Conservation (phyloP, 1,284 basidiomycete species). For the Sanghuangporus sanghuang region DNA sequence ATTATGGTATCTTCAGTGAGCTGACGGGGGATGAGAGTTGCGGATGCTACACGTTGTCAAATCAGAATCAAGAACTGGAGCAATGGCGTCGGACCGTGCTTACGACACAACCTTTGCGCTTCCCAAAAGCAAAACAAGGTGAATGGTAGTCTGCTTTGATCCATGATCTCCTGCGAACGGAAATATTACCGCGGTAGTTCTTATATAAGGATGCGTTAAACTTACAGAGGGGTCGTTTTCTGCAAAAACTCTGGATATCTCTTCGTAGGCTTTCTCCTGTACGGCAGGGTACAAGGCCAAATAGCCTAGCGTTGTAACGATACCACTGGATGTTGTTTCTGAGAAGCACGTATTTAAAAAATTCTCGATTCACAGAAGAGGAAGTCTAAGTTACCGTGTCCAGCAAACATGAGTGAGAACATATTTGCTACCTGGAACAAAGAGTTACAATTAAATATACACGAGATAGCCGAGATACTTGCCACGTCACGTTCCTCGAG, state of each 20-base stretch:
- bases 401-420: slow-evolving; percentile 11
- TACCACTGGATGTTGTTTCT: slow-evolving; percentile 20
- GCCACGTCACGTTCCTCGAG: background rate
- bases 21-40: slow-evolving; percentile 7
- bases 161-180: slow-evolving; percentile 9
- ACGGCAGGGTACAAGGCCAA: slow-evolving; percentile 17
- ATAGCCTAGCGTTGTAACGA: slow-evolving; percentile 18
- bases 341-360: background rate
- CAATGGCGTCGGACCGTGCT: background rate
- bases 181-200: background rate
- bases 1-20: slow-evolving; percentile 6
- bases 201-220: background rate
- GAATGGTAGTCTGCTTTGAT: slow-evolving; percentile 14
- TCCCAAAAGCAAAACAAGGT: slow-evolving; percentile 18
- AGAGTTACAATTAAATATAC: background rate
- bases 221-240: slow-evolving; percentile 11
- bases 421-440: background rate
- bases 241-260: slow-evolving; percentile 11
- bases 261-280: slow-evolving; percentile 18
- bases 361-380: background rate
- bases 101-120: slow-evolving; percentile 16
- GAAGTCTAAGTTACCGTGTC: slow-evolving; percentile 13
- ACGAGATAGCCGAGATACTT: background rate
- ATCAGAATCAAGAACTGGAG: background rate
- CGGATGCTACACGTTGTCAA: slow-evolving; percentile 2